A percentile compares a stretch with the other conserved stretches of the same genome.
phyloP scores from a whole-genome alignment of 352 stramenopile genomes.

The Elongisporangium anandrum region DNA sequence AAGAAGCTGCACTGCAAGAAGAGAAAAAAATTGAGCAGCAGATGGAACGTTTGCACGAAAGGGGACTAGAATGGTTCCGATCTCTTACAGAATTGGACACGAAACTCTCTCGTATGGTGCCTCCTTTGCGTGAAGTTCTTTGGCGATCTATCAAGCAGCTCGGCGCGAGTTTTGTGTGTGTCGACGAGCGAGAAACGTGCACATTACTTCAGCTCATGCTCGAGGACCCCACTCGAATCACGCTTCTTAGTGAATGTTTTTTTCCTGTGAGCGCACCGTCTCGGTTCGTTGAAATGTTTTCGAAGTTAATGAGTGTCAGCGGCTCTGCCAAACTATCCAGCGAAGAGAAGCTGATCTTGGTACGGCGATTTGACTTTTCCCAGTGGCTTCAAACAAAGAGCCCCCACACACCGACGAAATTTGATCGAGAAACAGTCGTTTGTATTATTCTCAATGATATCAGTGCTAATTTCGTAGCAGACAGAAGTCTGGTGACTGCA shows the following conservation, averaged over 20 bases:
- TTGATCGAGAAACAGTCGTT: conserved; percentile 79
- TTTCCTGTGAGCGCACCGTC: conserved; percentile 63
- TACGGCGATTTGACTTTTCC: conserved; percentile 75
- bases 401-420: conserved; percentile 47
- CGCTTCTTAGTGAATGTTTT: conserved; percentile 79
- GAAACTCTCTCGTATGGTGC: conserved; percentile 77
- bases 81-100: conserved; percentile 75
- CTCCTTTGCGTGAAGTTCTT: conserved; percentile 73
- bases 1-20: conserved; percentile 4
- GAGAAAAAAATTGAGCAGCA: conserved; percentile 34
- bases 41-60: conserved; percentile 52
- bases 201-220: conserved; percentile 82
- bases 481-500: conserved; percentile 23
- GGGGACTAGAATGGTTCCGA: conserved; percentile 82
- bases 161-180: conserved; percentile 69
- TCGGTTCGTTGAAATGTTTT: conserved; percentile 86
- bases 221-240: conserved; percentile 77
- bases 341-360: conserved; percentile 67
- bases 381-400: conserved; percentile 63
- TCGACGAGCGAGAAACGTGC: conserved; percentile 80
- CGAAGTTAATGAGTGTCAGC: conserved; percentile 76
- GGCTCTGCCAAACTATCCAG: conserved; percentile 58
- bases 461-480: conserved; percentile 43
- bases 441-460: conserved; percentile 77
- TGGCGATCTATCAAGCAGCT: conserved; percentile 83